Conservation (phyloP, 1,284 basidiomycete species). For the Ganoderma sinense region DNA sequence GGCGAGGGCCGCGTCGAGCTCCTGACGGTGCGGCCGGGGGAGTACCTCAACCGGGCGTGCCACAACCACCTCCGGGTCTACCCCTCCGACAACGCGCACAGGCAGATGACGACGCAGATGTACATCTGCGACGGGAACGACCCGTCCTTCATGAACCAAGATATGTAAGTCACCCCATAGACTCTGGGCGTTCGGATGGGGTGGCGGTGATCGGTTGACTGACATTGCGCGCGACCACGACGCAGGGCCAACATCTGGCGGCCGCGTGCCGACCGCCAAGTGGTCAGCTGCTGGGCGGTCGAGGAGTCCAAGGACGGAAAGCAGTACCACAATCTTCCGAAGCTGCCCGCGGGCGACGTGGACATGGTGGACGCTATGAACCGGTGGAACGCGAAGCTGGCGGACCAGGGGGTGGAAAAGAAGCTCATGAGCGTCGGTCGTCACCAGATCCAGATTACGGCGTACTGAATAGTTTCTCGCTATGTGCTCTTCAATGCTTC, state of each 20-base stretch:
- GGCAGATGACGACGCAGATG: slow-evolving; percentile 37
- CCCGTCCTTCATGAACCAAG: slow-evolving; percentile 24
- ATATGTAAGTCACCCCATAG: slow-evolving; percentile 40
- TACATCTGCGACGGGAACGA: slow-evolving; percentile 39
- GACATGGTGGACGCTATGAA: slow-evolving; percentile 23
- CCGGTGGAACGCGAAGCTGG: slow-evolving; percentile 38
- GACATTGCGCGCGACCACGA: not conserved
- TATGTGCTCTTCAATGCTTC: not conserved
- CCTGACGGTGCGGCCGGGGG: slow-evolving; percentile 37
- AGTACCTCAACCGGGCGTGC: slow-evolving; percentile 32
- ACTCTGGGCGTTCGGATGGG: no score
- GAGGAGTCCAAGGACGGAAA: slow-evolving; percentile 23
- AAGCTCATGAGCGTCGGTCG: slow-evolving; percentile 27
- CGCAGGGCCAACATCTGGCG: slow-evolving; percentile 33
- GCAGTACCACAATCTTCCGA: slow-evolving; percentile 28
- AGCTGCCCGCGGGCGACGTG: slow-evolving; percentile 28
- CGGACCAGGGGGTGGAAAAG: slow-evolving; percentile 24
- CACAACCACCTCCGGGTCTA: slow-evolving; percentile 36
- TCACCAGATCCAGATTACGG: slow-evolving; percentile 22
- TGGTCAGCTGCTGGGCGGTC: slow-evolving; percentile 32
- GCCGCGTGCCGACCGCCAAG: slow-evolving; percentile 26
- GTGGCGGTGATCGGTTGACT: not conserved
- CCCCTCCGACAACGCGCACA: slow-evolving; percentile 20
- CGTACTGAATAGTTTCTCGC: not conserved
- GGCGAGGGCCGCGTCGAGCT: slow-evolving; percentile 36